Evolutionary conservation across 495 filamentous ascomycete species (phyloP), one percentile per base, ranked within the genome.

Genomic region (Penicillium coprophilum): DNA sequence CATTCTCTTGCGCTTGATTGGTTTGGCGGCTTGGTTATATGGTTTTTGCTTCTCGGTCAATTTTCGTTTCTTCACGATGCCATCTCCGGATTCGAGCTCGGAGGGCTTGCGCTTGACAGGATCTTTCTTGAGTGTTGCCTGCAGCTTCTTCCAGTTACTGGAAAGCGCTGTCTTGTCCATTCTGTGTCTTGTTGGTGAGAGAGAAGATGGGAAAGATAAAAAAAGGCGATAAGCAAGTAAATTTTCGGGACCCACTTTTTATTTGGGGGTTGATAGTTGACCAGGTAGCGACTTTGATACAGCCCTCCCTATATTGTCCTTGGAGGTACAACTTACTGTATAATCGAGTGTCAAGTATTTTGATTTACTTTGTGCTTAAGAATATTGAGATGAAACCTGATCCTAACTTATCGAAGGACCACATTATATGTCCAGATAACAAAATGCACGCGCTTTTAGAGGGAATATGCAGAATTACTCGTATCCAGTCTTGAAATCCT

Each of bases 71-170:
- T 75, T 79, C 59, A 71, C 60, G 1, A 55, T 54, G 41, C 51
- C 69, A 67, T 72, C 59, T 50, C 65, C 67, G 6, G 63, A 50
- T 34, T 72, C 71, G 58, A 61, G 69, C 46, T 73, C 70, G 24
- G 71, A 68, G 34, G 68, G 59, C 38, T 77, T 74, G 67, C 69
- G 72, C 62, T 78, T 77, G 20, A 57, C 56, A 46, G 61, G 70
- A 15, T 84, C 77, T 49, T 81, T 74, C 60, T 85, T 82, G 50
- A 89, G 72, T 34, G 78, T 80, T 56, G 74, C 81, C 77, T 89
- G 86, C 55, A 90, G 78, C 70, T 85, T 89, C 65, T 88, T 87
- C 87, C 87, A 91, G 73, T 91, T 91, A 55, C 73, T 75, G 55
- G 80, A 82, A 38, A 82, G 72, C 39, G 62, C 66, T 53, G 74